Evolutionary conservation across 352 stramenopile genomes (phyloP), one percentile per base, ranked within the genome.

Genomic region (Globisporangium apiculatum): DNA sequence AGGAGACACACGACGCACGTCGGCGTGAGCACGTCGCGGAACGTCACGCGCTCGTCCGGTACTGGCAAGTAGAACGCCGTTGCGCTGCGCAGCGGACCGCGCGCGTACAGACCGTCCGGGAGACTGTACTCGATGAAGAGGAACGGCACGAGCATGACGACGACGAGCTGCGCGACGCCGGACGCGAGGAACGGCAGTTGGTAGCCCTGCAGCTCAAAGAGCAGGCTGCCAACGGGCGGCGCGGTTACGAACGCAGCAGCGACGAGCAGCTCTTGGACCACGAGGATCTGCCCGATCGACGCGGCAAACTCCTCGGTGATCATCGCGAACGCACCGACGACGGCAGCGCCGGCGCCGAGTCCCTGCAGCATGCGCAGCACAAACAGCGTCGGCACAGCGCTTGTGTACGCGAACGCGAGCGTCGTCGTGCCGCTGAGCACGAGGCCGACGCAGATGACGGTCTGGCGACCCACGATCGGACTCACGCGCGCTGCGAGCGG

Each of bases 41-140:
- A 84, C 37, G 66, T 55, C 18, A 82, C 68, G 7, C 9, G 15
- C 15, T 73, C 56, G 41, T 43, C 17, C 12, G 61, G 64, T 1
- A 36, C 35, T 3, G 66, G 66, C 11, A 54, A 47, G 60, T 78
- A 74, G 3, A 77, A 68, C 8, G 67, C 56, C 8, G 53, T 47
- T 9, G 43, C 67, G 48, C 57, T 67, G 45, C 61, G 65, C 17
- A 70, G 42, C 11, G 57, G 53, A 6, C 43, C 43, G 15, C 62
- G 48, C 4, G 65, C 62, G 56, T 83, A 81, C 7, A 87, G 67
- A 0, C 79, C 79, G 60, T 90, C 79, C 4, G 76, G 70, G 3
- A 90, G 73, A 43, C 72, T 73, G 61, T 90, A 90, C 57, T 90
- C 79, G 58, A 90, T 83, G 60, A 90, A 90, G 49, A 87, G 57